These are phyloP conservation scores for Hymenoscyphus albidus DNA, from an alignment of 2,329 filamentous ascomycete genomes.

Conservation along the genomic window DNA sequence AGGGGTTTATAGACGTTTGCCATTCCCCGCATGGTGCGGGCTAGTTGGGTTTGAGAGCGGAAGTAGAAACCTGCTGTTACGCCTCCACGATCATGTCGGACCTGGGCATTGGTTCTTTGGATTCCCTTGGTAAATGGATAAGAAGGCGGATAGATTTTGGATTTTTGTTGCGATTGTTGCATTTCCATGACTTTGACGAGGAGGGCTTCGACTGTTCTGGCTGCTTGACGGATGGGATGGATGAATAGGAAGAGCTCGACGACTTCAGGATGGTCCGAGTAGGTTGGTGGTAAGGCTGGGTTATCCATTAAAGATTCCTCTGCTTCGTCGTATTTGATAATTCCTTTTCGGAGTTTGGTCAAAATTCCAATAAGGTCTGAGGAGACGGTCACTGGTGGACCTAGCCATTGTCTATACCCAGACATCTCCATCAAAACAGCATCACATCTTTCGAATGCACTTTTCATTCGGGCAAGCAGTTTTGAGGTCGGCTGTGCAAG, in stretches of 20 bases:
- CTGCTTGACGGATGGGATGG: conserved; percentile 50
- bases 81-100: conserved; percentile 56
- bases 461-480: conserved; percentile 45
- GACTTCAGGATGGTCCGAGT: conserved; percentile 46
- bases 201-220: conserved; percentile 45
- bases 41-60: conserved; percentile 31
- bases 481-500: conserved; percentile 46
- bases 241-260: conserved; percentile 53
- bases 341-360: conserved; percentile 40
- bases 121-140: conserved; percentile 52
- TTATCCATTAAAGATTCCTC: conserved; percentile 47
- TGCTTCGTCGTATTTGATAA: conserved; percentile 45
- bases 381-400: conserved; percentile 41
- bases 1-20: conserved; percentile 35
- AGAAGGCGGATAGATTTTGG: conserved; percentile 46
- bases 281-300: conserved; percentile 43
- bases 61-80: conserved; percentile 50
- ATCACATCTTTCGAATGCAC: conserved; percentile 45
- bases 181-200: conserved; percentile 47
- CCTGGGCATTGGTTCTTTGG: conserved; percentile 52
- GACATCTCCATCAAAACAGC: conserved; percentile 52
- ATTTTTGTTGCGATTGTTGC: conserved; percentile 40
- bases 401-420: conserved; percentile 46
- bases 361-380: conserved; percentile 41
- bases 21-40: conserved; percentile 35